Conservation (phyloP, 805 yeast species). For the Barnettozyma vustinii region DNA sequence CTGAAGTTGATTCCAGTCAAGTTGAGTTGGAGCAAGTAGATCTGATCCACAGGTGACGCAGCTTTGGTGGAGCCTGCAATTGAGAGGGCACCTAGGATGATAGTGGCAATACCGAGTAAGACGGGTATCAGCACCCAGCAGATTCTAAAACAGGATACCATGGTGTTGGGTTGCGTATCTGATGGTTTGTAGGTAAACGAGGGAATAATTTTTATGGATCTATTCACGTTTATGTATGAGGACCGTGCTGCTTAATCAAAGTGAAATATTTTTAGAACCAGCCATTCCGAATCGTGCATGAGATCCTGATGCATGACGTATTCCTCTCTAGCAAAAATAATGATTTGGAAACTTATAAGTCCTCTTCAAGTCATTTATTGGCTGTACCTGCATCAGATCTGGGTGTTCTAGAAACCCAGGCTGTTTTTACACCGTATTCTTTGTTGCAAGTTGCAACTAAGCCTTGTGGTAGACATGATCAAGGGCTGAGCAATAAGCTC, state of each 20-base stretch:
- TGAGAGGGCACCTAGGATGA: constrained; percentile 43
- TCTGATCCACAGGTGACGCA: constrained; percentile 35
- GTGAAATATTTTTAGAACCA: neutral
- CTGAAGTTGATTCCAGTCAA: constrained; percentile 24
- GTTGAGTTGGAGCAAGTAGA: constrained; percentile 45
- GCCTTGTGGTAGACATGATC: too few species aligned
- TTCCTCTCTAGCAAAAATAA: too few species aligned
- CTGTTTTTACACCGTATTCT: too few species aligned
- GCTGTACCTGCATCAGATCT: too few species aligned
- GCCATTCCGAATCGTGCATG: neutral
- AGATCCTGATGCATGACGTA: neutral
- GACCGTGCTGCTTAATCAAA: neutral
- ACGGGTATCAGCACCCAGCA: constrained; percentile 25
- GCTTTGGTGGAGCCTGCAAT: constrained; percentile 46
- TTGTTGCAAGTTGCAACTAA: too few species aligned
- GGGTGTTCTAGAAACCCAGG: too few species aligned
- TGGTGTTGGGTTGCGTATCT: neutral
- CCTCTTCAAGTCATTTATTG: too few species aligned
- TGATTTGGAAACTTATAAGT: too few species aligned
- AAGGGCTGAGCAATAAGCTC: too few species aligned
- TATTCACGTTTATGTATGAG: neutral
- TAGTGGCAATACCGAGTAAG: constrained; percentile 35
- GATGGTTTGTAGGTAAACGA: too few species aligned
- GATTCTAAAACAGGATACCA: constrained; percentile 25
- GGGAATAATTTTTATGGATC: neutral